Conservation (phyloP, 2,329 filamentous ascomycete species). For the Colletotrichum destructivum region DNA sequence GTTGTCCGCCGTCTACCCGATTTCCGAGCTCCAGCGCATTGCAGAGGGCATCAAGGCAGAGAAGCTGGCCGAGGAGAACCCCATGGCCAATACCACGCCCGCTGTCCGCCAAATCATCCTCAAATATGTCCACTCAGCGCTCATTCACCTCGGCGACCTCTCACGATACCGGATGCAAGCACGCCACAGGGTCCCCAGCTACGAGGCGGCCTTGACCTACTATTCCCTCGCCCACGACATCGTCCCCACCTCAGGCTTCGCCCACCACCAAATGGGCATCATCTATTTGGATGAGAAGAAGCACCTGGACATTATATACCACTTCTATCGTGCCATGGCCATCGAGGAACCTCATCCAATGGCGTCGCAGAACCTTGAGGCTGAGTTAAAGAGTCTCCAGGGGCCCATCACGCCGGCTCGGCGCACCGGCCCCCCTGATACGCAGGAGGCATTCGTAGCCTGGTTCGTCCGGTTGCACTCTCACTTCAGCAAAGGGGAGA, state of each 20-base stretch:
- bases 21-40: slow-evolving; percentile 64
- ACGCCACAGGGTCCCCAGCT: slow-evolving; percentile 79
- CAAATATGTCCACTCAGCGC: slow-evolving; percentile 83
- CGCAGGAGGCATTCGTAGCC: slow-evolving; percentile 76
- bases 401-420: slow-evolving; percentile 53
- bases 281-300: slow-evolving; percentile 84
- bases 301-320: slow-evolving; percentile 88
- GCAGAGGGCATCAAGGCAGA: slow-evolving; percentile 60
- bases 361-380: slow-evolving; percentile 82
- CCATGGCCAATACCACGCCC: slow-evolving; percentile 61
- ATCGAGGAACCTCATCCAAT: slow-evolving; percentile 82
- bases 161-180: slow-evolving; percentile 87
- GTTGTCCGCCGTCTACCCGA: slow-evolving; percentile 74
- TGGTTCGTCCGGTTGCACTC: slow-evolving; percentile 93
- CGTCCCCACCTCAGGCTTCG: slow-evolving; percentile 82
- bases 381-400: slow-evolving; percentile 77
- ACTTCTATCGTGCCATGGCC: slow-evolving; percentile 87
- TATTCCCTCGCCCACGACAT: slow-evolving; percentile 87
- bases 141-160: slow-evolving; percentile 91
- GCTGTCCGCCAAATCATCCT: slow-evolving; percentile 74
- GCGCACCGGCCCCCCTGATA: slow-evolving; percentile 61
- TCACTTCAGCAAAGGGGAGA: slow-evolving; percentile 83
- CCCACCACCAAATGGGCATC: slow-evolving; percentile 92
- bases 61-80: slow-evolving; percentile 59
- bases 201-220: slow-evolving; percentile 85